phyloP scores from a whole-genome alignment of 2,329 filamentous ascomycete species.

The Hypoxylon sp. region DNA sequence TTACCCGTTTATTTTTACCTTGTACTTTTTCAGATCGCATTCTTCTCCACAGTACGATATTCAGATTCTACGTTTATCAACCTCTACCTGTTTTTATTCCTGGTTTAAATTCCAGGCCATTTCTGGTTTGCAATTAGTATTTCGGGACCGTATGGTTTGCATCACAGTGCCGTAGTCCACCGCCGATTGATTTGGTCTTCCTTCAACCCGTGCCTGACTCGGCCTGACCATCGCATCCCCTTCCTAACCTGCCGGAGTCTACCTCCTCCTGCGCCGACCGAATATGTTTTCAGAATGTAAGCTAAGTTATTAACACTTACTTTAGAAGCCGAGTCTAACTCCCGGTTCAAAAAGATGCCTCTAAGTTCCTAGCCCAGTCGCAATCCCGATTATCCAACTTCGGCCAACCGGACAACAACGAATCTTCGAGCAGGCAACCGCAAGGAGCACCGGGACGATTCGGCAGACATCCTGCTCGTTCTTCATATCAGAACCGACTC shows the following conservation, averaged over 20 bases:
- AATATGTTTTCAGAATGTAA: conserved; percentile 91
- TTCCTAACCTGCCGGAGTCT: conserved; percentile 49
- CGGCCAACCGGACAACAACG: conserved; percentile 70
- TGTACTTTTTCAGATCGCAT: conserved; percentile 28
- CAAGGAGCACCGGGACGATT: conserved; percentile 51
- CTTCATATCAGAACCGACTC: conserved; percentile 53
- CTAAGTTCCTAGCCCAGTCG: conserved; percentile 94
- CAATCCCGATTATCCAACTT: conserved; percentile 88
- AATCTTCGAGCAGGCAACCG: conserved; percentile 55
- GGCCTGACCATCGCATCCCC: conserved; percentile 29
- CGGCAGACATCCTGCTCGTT: conserved; percentile 52
- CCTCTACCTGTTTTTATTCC: conserved; percentile 34
- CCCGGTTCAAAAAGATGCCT: conserved; percentile 79
- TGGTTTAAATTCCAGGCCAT: conserved; percentile 8
- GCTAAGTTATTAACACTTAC: conserved; percentile 55
- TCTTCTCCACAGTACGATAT: conserved; percentile 19
- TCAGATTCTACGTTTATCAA: conserved; percentile 4
- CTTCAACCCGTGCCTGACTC: conserved; percentile 38
- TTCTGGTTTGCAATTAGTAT: conserved; percentile 25
- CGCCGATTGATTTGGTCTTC: conserved; percentile 42
- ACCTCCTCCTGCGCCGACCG: conserved; percentile 50
- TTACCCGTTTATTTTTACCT: conserved; percentile 25
- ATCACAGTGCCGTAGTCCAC: conserved; percentile 42
- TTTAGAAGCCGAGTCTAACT: conserved; percentile 40
- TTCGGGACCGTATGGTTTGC: conserved; percentile 42